These are phyloP conservation scores for Leishmania turanica DNA, from an alignment of 208 protist genomes.

Conservation along the genomic window DNA sequence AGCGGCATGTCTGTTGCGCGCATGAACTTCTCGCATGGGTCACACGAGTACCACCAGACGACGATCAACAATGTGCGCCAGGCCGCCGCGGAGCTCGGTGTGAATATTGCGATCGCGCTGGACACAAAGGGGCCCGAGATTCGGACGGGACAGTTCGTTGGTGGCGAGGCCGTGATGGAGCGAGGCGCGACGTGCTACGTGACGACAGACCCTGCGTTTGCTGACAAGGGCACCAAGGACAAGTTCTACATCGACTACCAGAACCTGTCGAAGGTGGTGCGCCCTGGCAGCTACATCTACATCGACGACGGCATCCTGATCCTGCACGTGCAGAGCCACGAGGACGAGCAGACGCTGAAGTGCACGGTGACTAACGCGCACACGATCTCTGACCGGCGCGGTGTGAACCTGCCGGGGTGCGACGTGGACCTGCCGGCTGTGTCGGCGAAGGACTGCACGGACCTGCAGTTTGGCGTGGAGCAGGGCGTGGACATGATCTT, in stretches of 20 bases:
- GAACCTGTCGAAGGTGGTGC: slow-evolving; percentile 80
- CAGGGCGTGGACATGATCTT: slow-evolving; percentile 98
- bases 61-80: slow-evolving; percentile 96
- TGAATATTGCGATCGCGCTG: slow-evolving; percentile 94
- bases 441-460: slow-evolving; percentile 93
- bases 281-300: slow-evolving; percentile 90
- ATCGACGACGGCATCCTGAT: slow-evolving; percentile 97
- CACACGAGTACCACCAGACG: slow-evolving; percentile 95
- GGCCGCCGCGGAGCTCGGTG: slow-evolving; percentile 84
- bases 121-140: slow-evolving; percentile 98
- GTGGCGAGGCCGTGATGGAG: slow-evolving; percentile 65
- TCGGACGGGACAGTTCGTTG: slow-evolving; percentile 92
- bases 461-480: slow-evolving; percentile 95
- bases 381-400: slow-evolving; percentile 82
- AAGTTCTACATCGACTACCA: slow-evolving; percentile 95
- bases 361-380: slow-evolving; percentile 85
- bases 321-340: slow-evolving; percentile 80
- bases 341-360: slow-evolving; percentile 75
- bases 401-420: slow-evolving; percentile 89
- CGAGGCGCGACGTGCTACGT: slow-evolving; percentile 84
- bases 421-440: slow-evolving; percentile 89
- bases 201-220: slow-evolving; percentile 87
- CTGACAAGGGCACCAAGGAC: slow-evolving; percentile 77
- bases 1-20: slow-evolving; percentile 97
- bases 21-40: slow-evolving; percentile 98